Evolutionary conservation across 306 rosid genomes (phyloP).

Genomic region (Castanea mollissima): DNA sequence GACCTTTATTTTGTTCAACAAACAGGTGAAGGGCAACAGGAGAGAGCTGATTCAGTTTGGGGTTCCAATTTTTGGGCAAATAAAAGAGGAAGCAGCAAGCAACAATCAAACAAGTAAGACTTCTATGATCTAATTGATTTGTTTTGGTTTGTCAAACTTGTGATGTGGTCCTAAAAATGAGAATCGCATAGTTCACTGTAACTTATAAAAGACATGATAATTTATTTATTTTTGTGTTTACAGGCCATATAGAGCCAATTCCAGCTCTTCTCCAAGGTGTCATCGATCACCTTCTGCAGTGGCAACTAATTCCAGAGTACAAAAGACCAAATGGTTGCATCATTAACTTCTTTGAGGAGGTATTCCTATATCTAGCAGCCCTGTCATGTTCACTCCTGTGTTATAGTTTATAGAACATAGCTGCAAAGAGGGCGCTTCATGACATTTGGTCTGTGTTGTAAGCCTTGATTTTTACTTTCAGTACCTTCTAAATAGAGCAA

Average conservation of each 20-base stretch:
- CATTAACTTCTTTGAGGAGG: conserved; percentile 96
- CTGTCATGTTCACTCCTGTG: conserved; percentile 26
- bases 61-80: conserved; percentile 83
- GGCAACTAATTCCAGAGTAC: conserved; percentile 94
- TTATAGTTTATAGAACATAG: conserved; percentile 27
- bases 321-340: conserved; percentile 95
- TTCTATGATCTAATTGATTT: conserved; percentile 5
- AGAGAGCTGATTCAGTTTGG: conserved; percentile 95
- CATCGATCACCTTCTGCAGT: conserved; percentile 86
- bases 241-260: conserved; percentile 86
- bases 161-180: background rate
- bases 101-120: conserved; percentile 37
- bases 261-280: conserved; percentile 73
- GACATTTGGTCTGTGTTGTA: conserved; percentile 24
- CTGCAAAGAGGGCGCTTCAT: conserved; percentile 20
- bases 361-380: conserved; percentile 36
- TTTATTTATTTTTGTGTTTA: conserved; percentile 3
- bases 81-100: conserved; percentile 66
- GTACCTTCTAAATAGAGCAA: background rate
- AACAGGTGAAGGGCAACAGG: conserved; percentile 85
- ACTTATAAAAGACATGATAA: background rate
- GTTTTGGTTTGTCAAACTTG: conserved; percentile 3
- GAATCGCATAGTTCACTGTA: conserved; percentile 3
- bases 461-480: background rate
- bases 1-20: conserved; percentile 82